A percentile compares a stretch with the other conserved stretches of the same genome.
Conservation (phyloP, 164 flowering plant species). For the Annona cherimola region DNA sequence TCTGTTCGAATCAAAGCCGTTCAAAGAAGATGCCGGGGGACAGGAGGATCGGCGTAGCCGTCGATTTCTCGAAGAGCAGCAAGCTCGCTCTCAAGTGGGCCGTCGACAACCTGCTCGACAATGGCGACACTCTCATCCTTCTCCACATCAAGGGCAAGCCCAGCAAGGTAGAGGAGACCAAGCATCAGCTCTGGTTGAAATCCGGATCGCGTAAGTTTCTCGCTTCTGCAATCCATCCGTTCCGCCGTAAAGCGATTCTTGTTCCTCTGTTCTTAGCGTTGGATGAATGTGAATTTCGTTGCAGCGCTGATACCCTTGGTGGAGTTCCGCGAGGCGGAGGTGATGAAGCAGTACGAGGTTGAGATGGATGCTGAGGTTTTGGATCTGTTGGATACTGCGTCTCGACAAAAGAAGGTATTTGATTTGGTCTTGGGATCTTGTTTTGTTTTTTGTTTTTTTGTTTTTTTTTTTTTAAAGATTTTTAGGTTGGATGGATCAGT, state of each 20-base stretch:
- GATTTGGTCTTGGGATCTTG: neutral
- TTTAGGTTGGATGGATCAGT: neutral
- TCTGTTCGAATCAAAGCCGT: neutral
- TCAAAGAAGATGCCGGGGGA: slow-evolving; percentile 1
- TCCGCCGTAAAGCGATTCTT: neutral
- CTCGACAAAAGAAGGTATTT: slow-evolving; percentile 48
- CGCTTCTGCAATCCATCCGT: neutral
- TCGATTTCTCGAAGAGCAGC: slow-evolving; percentile 69
- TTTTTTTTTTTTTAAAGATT: neutral
- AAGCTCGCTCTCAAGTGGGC: slow-evolving; percentile 62
- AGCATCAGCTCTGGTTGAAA: slow-evolving; percentile 43
- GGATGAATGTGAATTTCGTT: neutral
- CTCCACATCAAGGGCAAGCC: slow-evolving; percentile 48
- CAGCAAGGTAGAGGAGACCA: slow-evolving; percentile 28
- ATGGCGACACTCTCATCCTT: slow-evolving; percentile 47
- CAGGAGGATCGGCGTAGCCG: slow-evolving; percentile 53
- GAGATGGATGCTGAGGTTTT: slow-evolving; percentile 43
- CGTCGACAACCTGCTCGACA: slow-evolving; percentile 41
- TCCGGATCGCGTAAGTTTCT: slow-evolving; percentile 65
- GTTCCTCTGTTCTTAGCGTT: neutral
- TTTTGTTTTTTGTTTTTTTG: neutral
- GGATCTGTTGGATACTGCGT: slow-evolving; percentile 48
- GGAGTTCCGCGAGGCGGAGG: slow-evolving; percentile 47
- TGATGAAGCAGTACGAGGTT: slow-evolving; percentile 46
- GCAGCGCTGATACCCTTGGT: slow-evolving; percentile 60